Base-by-base conservation (phyloP, 108 stramenopile species). In the Discostella stelligeroides region DNA sequence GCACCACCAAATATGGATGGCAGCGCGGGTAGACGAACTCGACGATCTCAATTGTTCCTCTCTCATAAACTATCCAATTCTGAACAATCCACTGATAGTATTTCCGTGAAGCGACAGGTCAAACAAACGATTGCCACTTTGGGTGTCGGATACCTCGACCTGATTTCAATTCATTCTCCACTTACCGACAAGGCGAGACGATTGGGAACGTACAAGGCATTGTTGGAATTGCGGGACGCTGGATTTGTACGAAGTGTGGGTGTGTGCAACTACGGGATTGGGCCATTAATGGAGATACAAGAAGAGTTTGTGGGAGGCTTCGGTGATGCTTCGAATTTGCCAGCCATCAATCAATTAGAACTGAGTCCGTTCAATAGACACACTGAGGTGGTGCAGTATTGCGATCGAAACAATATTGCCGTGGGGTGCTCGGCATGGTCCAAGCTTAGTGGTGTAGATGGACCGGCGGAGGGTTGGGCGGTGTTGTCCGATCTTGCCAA, bases 311-410 rank as follows among this genome's bases (percentile, higher is more conserved):
- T 27, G 14, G 43, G 46, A 7, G 29, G 38, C 2, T 14, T 25
- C 1, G 40, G 7, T 11, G 8, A 53, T 27, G 67, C 63, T 4
- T 60, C 84, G 25, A 76, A 85, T 23, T 53, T 85, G 2, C 92
- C 92, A 12, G 67, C 70, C 15, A 62, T 93, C 20, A 88, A 87
- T 75, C 86, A 89, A 60, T 55, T 93, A 10, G 89, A 90, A 63
- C 21, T 93, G 0, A 86, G 84, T 75, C 89, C 89, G 2, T 93
- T 90, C 74, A 90, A 93, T 68, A 59, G 50, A 39, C 92, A 89
- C 58, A 49, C n/a, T 1, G 83, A 82, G 2, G 69, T 88, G 7
- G 86, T 88, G 0, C 60, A 63, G 3, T 93, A 72, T 70, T 85
- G 86, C 51, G 48, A 76, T 25, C 13, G 50, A 2, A 60, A 82